Evolutionary conservation across 352 stramenopile species (phyloP).

Genomic region (Pythium aquatile): DNA sequence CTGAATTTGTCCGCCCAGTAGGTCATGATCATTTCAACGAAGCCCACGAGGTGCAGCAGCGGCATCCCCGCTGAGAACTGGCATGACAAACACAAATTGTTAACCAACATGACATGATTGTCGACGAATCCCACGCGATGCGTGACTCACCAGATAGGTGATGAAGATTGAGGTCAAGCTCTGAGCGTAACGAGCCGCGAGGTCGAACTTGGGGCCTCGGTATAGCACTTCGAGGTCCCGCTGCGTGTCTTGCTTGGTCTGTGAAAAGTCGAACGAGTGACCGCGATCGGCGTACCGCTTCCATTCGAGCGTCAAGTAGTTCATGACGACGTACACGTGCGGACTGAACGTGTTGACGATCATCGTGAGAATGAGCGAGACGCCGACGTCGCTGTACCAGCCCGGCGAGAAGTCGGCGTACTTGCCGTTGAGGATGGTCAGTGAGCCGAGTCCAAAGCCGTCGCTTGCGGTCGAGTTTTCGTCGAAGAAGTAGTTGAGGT

Average conservation of each 20-base stretch:
- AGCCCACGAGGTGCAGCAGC: constrained; percentile 70
- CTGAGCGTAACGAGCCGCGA: constrained; percentile 67
- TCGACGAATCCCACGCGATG: background rate
- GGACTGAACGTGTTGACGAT: constrained; percentile 77
- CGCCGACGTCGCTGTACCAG: constrained; percentile 81
- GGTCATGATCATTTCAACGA: constrained; percentile 69
- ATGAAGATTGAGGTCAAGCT: constrained; percentile 84
- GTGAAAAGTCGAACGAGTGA: constrained; percentile 61
- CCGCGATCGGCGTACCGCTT: constrained; percentile 59
- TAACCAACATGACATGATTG: background rate
- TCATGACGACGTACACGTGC: constrained; percentile 58
- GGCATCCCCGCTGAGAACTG: constrained; percentile 84
- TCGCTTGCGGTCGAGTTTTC: constrained; percentile 6
- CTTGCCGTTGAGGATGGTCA: constrained; percentile 64
- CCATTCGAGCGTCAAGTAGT: constrained; percentile 51
- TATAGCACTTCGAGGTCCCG: constrained; percentile 79
- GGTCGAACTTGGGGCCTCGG: constrained; percentile 73
- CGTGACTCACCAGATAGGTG: constrained; percentile 56
- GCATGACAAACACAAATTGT: background rate
- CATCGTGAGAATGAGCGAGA: constrained; percentile 83
- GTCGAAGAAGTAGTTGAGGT: constrained; percentile 64
- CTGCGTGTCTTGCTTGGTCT: constrained; percentile 76
- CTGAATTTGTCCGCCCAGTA: constrained; percentile 89
- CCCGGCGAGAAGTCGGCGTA: constrained; percentile 73
- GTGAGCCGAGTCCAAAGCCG: constrained; percentile 32